phyloP scores from a whole-genome alignment of 129 eudicot genomes.

The Pseudognaphalium luteoalbum region DNA sequence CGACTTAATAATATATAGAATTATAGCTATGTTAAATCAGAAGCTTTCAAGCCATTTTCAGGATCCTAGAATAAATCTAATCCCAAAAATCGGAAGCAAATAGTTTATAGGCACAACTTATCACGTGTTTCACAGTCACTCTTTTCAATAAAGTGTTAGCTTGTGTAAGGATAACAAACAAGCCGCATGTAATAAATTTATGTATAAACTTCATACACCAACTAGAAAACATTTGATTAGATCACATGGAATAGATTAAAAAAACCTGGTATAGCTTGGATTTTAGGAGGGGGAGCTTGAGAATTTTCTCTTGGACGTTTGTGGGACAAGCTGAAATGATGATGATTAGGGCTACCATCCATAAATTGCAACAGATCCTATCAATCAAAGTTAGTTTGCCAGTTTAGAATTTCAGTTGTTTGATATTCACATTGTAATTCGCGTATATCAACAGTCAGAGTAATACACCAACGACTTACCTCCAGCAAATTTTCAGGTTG shows the following conservation, averaged over 20 bases:
- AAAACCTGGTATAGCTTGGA: conserved; percentile 41
- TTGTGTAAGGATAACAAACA: neutral
- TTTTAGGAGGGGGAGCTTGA: conserved; percentile 44
- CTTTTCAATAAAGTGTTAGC: too few species aligned
- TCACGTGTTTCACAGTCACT: neutral
- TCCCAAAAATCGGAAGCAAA: neutral
- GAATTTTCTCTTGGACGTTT: conserved; percentile 80
- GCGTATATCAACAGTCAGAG: neutral
- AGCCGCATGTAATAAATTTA: neutral
- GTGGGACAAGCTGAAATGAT: conserved; percentile 64
- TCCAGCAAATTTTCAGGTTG: conserved; percentile 86
- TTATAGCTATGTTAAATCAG: neutral
- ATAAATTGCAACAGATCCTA: conserved; percentile 83
- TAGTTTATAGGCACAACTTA: neutral
- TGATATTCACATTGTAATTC: neutral
- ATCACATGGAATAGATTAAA: neutral
- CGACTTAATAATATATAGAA: neutral
- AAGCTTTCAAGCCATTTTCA: neutral
- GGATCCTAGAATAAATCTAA: neutral
- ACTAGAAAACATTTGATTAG: neutral
- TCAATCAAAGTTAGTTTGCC: neutral
- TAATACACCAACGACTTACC: conserved; percentile 42
- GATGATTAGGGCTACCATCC: conserved; percentile 82
- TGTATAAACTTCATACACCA: neutral
- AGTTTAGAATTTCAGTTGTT: neutral